phyloP scores from a whole-genome alignment of 2,329 filamentous ascomycete genomes.

The Talaromyces sp. region DNA sequence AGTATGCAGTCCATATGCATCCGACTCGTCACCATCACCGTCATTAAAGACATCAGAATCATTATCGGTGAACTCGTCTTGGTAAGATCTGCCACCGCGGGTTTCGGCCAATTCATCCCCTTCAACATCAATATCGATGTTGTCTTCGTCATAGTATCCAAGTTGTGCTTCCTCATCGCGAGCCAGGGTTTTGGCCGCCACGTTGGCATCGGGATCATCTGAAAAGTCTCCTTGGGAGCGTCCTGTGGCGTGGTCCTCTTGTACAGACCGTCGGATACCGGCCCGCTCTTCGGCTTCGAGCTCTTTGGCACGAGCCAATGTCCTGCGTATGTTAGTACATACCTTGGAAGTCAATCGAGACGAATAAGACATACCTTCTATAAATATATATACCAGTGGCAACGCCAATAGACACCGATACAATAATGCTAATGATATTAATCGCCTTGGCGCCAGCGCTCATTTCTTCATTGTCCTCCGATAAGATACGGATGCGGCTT shows the following conservation, averaged over 20 bases:
- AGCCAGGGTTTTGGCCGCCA: constrained; percentile 39
- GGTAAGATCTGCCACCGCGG: constrained; percentile 38
- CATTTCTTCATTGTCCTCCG: constrained; percentile 82
- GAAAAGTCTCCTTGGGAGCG: constrained; percentile 34
- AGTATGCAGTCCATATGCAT: constrained; percentile 41
- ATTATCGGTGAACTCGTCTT: constrained; percentile 53
- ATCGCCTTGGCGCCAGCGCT: constrained; percentile 69
- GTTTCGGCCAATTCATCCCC: constrained; percentile 40
- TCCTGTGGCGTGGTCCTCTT: constrained; percentile 34
- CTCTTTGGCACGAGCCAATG: constrained; percentile 47
- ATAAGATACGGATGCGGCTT: constrained; percentile 72
- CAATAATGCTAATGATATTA: constrained; percentile 75
- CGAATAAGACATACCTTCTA: constrained; percentile 46
- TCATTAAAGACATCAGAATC: constrained; percentile 48
- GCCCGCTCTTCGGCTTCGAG: constrained; percentile 47
- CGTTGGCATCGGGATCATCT: constrained; percentile 39
- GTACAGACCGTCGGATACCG: constrained; percentile 34
- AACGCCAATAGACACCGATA: constrained; percentile 68
- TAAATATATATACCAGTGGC: constrained; percentile 84
- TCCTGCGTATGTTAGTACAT: constrained; percentile 30
- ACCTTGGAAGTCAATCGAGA: neutral
- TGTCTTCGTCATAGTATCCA: constrained; percentile 40
- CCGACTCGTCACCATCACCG: constrained; percentile 38
- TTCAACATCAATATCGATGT: constrained; percentile 43
- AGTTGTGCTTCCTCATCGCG: constrained; percentile 43